Conservation (phyloP, 306 rosid genomes). For the Adenanthera pavonina region DNA sequence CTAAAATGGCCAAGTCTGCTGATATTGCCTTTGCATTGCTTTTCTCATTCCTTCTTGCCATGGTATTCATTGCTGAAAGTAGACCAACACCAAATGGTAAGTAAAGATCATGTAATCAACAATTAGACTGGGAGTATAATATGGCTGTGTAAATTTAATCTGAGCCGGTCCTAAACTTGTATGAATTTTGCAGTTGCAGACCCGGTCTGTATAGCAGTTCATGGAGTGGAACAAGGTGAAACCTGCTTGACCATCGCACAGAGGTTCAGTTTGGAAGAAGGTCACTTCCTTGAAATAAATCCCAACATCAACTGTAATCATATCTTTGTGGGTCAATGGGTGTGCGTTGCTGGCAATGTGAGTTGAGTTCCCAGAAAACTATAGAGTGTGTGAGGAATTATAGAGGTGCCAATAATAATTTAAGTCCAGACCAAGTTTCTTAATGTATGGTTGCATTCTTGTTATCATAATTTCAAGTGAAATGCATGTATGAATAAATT, state of each 20-base stretch:
- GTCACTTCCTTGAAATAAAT: slow-evolving; percentile 41
- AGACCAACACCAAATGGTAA: background rate
- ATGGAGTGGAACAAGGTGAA: slow-evolving; percentile 40
- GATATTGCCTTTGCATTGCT: background rate
- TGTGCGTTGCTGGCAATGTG: slow-evolving; percentile 16
- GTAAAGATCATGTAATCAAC: background rate
- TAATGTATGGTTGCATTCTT: too few relatives aligned
- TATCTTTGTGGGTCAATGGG: slow-evolving; percentile 51
- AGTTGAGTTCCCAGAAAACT: too few relatives aligned
- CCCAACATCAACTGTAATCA: slow-evolving; percentile 44
- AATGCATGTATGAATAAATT: too few relatives aligned
- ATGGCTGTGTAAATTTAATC: background rate
- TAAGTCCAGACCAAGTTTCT: background rate
- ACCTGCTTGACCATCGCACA: slow-evolving; percentile 38
- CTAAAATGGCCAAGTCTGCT: background rate
- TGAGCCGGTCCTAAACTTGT: background rate
- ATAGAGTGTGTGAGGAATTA: background rate
- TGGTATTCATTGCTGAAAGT: background rate
- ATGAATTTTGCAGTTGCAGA: slow-evolving; percentile 22
- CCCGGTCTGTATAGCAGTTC: background rate
- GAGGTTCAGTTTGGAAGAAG: background rate
- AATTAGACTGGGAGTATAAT: background rate
- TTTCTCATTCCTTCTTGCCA: background rate
- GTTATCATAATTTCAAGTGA: too few relatives aligned
- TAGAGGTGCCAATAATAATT: background rate